Base-by-base conservation (phyloP, 2,329 filamentous ascomycete genomes). In the Pseudocercospora musae region DNA sequence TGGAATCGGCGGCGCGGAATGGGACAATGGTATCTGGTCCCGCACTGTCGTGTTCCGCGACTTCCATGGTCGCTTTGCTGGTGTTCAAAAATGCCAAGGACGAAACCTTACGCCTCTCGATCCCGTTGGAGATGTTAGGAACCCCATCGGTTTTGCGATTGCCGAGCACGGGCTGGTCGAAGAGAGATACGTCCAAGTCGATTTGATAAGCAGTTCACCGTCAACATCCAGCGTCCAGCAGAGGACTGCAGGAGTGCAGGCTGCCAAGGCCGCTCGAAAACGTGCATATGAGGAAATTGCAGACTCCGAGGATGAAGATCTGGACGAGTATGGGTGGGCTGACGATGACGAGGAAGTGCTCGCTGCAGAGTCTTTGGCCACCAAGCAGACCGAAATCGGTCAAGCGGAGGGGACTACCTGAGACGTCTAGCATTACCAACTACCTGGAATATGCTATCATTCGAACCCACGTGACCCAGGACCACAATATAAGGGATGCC, bases 31-130 rank as follows among this genome's bases (percentile, higher is more conserved):
- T 31, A 80, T 96, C 40, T 85, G 86, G 64, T 90, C 87, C 46
- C 84, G 92, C 58, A 75, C 96, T 64, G 88, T 89, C 23, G 76
- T 96, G 33, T 96, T 95, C 75, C 84, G 89, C 70, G 91, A 96
- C 77, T 93, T 79, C 72, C 68, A 64, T 68, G 74, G 70, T 64
- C 74, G 79, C 55, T 79, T 80, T 62, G 72, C 76, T 48, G 80
- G 79, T 13, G 70, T 82, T 3, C 71, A 81, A 46, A 82, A 81
- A 66, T 72, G 72, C 44, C 76, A 76, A 65, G 78, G 79, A 25
- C 72, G 77, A 23, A 73, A 71, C 44, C 40, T 72, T 11, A 68
- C 68, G 55, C 63, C 69, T n/a, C 58, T 71, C 11, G 71, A 73
- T 57, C 66, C 80, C 49, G 75, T 75, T 21, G 75, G 76, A 21